Base-by-base conservation (phyloP, 148 eudicot species). In the Mesembryanthemum crystallinum region DNA sequence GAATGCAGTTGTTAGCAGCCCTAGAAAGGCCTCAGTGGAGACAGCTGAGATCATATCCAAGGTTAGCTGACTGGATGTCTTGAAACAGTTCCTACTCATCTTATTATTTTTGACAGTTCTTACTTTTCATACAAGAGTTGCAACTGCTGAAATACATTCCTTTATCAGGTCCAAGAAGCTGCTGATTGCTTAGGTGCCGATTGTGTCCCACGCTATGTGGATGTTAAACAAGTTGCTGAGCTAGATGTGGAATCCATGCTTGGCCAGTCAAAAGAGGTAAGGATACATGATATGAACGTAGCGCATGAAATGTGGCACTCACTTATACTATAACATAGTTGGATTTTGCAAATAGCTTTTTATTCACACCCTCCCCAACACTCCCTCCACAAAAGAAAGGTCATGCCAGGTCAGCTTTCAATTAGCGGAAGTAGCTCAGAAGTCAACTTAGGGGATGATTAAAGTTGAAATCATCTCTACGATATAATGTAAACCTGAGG, bases 181-280 rank as follows among this genome's bases (percentile, higher is more conserved):
- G 97, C 98, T 69, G 94, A 90, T 81, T 89, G 91, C 79, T 84
- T 95, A 78, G 96, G 94, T 24, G 97, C 96, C 57, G 96, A 90
- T 60, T 84, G 90, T 83, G 90, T 88, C 63, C 96, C 98, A 51
- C 97, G 91, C 65, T 82, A 88, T 79, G 94, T 95, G 75, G 88
- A 88, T 78, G 71, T 79, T 73, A 91, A 90, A 91, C 85, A 90
- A 64, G 76, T 87, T 60, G 68, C 77, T 20, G 86, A 85, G 67
- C 86, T 95, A 62, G 92, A 85, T 73, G 82, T 88, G 65, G 90
- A 81, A 67, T 78, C 77, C 68, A 82, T 89, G 72, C 83, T 88
- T 47, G 73, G 64, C 37, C 85, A 83, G 73, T 78, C 88, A 57
- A 77, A 86, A 28, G 80, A 84, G 86, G 97, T 78, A 82, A 80